Evolutionary conservation across 2,329 filamentous ascomycete species (phyloP), one percentile per base, ranked within the genome.

Genomic region (Beauveria caledonica): DNA sequence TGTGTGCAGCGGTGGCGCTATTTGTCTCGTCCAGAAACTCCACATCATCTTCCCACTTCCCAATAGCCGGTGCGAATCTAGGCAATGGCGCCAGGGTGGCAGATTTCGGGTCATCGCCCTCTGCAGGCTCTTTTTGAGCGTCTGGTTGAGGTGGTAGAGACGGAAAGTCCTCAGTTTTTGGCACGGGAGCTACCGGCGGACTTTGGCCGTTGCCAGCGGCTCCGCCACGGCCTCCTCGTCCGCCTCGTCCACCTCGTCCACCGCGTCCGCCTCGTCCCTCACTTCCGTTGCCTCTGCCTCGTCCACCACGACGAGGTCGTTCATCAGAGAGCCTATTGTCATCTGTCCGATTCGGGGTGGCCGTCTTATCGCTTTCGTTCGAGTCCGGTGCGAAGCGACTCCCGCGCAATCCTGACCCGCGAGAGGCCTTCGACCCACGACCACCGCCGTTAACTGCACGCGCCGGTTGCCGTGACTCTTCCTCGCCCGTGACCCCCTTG

Each of bases 11-110:
- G 5, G 19, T 8, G 19, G 58, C 19, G 23, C 68, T 65, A 49
- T 68, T 70, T n/a, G 63, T 60, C 36, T 72, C 76, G 27, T 82
- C 79, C 13, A 79, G 70, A 5, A 74, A 78, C 53, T 80, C 80
- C 75, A 85, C 80, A 70, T 85, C 82, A 40, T 85, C 82, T 55
- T 80, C 82, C 82, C 82, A 85, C 59, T 79, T 74, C 11, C 72
- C 76, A 9, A 77, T 76, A 19, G 77, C 66, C 0, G 72, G 72
- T 8, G 75, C 71, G 6, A 75, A 74, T 1, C 73, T 64, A 10
- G 67, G 66, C 7, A 65, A 63, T 11, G 66, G 66, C 25, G 67
- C 66, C 2, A 66, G 65, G 1, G 74, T 69, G 1, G 71, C 72
- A 3, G 69, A 66, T 60, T 75, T 69, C 44, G 69, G 63, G 19